These are phyloP conservation scores for Hypomyces perniciosus DNA, from an alignment of 2,329 filamentous ascomycete genomes.

Conservation along the genomic window DNA sequence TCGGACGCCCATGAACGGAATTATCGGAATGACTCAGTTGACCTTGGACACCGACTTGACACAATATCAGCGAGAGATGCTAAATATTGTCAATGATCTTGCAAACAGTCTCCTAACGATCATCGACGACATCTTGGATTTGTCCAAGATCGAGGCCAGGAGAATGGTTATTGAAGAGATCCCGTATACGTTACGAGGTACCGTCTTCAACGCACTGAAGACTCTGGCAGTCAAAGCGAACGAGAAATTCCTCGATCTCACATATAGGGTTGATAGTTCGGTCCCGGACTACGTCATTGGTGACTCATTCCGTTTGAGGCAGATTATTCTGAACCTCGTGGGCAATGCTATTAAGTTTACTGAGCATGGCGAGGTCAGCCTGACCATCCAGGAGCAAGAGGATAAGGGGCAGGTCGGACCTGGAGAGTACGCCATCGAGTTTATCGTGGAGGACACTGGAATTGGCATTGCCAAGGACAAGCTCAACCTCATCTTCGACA, in stretches of 20 bases:
- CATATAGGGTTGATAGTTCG: constrained; percentile 87
- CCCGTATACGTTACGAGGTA: constrained; percentile 87
- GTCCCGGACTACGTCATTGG: constrained; percentile 94
- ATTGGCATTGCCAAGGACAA: constrained; percentile 96
- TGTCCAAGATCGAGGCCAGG: constrained; percentile 85
- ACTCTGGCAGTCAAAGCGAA: constrained; percentile 96
- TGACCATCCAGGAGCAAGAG: constrained; percentile 72
- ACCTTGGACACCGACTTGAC: constrained; percentile 93
- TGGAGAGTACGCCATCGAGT: constrained; percentile 89
- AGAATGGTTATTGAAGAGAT: constrained; percentile 99
- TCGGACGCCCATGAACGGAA: constrained; percentile 93
- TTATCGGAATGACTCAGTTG: constrained; percentile 96
- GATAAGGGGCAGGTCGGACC: constrained; percentile 56
- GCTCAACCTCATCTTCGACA: constrained; percentile 95
- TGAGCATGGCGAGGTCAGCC: constrained; percentile 89
- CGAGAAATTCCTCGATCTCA: constrained; percentile 87
- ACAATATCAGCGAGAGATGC: constrained; percentile 93
- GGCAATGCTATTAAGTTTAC: constrained; percentile 99
- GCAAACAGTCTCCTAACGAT: constrained; percentile 95
- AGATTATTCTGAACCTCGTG: constrained; percentile 95
- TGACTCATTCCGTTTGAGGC: constrained; percentile 90
- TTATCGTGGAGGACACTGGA: constrained; percentile 90
- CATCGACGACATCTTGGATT: constrained; percentile 76
- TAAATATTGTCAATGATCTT: constrained; percentile 95
- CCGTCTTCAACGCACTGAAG: constrained; percentile 95